Percentiles rank a stretch among this genome's conserved stretches.
Evolutionary conservation across 116 monocot species (phyloP).

Genomic region (Thalassia testudinum): DNA sequence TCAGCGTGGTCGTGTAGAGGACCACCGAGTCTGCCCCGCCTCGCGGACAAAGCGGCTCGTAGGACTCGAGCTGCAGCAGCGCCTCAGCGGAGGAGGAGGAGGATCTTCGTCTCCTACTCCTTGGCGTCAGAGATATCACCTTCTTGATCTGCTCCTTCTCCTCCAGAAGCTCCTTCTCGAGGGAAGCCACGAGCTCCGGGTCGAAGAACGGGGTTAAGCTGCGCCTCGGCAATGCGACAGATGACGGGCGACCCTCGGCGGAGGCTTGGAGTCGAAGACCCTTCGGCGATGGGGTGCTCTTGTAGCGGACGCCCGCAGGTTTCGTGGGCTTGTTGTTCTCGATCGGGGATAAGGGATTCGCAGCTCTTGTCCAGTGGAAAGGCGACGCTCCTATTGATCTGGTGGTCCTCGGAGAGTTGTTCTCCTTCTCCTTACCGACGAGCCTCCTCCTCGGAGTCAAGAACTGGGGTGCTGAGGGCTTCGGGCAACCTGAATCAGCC

Average conservation of each 20-base stretch:
- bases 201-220: slow-evolving; percentile 67
- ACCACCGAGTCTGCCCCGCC: slow-evolving; percentile 38
- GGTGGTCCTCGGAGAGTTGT: slow-evolving; percentile 12
- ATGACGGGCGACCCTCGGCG: not conserved
- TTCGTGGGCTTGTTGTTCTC: slow-evolving; percentile 1
- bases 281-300: not conserved
- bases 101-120: slow-evolving; percentile 10
- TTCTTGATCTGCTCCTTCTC: slow-evolving; percentile 46
- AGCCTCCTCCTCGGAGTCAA: not conserved
- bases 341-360: not conserved
- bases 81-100: slow-evolving; percentile 4
- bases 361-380: too few species aligned
- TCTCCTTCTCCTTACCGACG: slow-evolving; percentile 3
- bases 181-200: slow-evolving; percentile 51
- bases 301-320: not conserved
- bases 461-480: not conserved
- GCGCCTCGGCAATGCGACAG: slow-evolving; percentile 5
- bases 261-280: slow-evolving; percentile 1
- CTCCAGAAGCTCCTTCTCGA: slow-evolving; percentile 39
- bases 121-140: slow-evolving; percentile 10
- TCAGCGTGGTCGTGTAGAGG: slow-evolving; percentile 63
- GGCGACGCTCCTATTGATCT: too few species aligned
- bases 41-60: slow-evolving; percentile 47
- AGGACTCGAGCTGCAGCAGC: slow-evolving; percentile 13
- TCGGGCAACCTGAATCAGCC: too few species aligned